Conservation (phyloP, 305 asterid species). For the Lippia alba region DNA sequence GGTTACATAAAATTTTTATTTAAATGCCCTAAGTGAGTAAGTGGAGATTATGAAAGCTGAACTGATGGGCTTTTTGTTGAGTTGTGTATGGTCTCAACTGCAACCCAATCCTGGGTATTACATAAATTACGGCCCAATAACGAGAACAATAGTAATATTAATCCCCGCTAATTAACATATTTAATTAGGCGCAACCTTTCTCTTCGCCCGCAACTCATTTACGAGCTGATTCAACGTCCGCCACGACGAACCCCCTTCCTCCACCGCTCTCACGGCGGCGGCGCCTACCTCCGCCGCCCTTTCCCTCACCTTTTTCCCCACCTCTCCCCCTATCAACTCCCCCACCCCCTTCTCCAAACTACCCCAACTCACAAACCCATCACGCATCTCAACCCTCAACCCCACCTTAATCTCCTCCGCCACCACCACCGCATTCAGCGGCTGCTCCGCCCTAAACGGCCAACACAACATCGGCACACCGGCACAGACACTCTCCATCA, state of each 20-base stretch:
- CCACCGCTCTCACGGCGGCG: conserved; percentile 38
- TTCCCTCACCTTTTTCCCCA: conserved; percentile 42
- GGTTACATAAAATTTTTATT: no score
- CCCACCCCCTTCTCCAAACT: conserved; percentile 33
- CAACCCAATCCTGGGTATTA: no score
- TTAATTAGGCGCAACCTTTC: no score
- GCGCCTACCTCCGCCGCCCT: conserved; percentile 39
- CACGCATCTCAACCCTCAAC: conserved; percentile 32
- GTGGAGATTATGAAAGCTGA: no score
- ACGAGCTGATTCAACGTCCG: conserved; percentile 34
- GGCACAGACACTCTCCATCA: conserved; percentile 33
- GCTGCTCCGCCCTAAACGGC: conserved; percentile 66
- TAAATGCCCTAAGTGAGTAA: no score
- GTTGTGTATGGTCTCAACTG: no score
- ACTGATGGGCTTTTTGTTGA: no score
- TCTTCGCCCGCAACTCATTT: conserved; percentile 17
- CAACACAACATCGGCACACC: conserved; percentile 53
- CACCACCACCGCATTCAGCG: conserved; percentile 51
- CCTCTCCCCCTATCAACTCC: conserved; percentile 55
- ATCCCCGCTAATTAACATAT: no score
- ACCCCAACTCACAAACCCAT: conserved; percentile 47
- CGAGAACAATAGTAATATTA: no score
- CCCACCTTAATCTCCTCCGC: conserved; percentile 49
- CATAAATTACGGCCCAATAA: no score
- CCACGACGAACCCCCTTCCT: conserved; percentile 56